Conservation (phyloP, 2,329 filamentous ascomycete species). For the Didymella pinodella region DNA sequence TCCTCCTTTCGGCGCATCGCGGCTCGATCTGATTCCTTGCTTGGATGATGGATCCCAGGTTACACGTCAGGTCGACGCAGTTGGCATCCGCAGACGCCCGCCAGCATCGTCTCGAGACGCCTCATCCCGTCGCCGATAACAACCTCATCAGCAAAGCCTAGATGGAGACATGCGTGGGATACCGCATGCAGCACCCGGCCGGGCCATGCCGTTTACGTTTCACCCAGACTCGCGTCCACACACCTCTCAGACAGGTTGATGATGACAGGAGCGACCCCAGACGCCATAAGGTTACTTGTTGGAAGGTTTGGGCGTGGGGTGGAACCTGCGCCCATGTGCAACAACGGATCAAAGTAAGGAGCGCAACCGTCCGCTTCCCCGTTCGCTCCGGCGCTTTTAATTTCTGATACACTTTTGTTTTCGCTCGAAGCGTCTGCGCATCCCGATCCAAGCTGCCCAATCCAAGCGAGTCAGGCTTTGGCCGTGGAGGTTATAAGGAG, state of each 20-base stretch:
- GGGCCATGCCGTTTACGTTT: conserved; percentile 19
- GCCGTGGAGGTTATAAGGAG: conserved; percentile 42
- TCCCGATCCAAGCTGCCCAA: conserved; percentile 21
- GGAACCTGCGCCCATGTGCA: conserved; percentile 39
- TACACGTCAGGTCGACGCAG: conserved; percentile 10
- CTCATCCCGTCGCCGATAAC: conserved; percentile 26
- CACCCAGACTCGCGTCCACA: conserved; percentile 21
- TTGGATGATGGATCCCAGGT: conserved; percentile 24
- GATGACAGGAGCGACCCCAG: conserved; percentile 31
- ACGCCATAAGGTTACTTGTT: conserved; percentile 26
- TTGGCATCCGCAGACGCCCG: conserved; percentile 19
- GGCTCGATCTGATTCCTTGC: conserved; percentile 20
- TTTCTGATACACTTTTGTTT: conserved; percentile 34
- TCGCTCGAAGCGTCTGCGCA: conserved; percentile 36
- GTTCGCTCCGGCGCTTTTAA: conserved; percentile 31
- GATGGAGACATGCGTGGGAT: conserved; percentile 23
- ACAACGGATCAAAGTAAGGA: conserved; percentile 44
- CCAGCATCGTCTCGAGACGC: conserved; percentile 19
- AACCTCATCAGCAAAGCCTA: conserved; percentile 13
- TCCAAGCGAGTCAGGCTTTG: conserved; percentile 41
- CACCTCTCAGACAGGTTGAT: conserved; percentile 21
- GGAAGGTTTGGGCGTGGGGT: conserved; percentile 42
- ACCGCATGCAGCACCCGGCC: conserved; percentile 16
- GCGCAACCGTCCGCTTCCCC: conserved; percentile 44
- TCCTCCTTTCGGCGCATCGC: conserved; percentile 16